Evolutionary conservation across 2,329 filamentous ascomycete species (phyloP).

Genomic region (Dryadomyces quercus-mongolicae): DNA sequence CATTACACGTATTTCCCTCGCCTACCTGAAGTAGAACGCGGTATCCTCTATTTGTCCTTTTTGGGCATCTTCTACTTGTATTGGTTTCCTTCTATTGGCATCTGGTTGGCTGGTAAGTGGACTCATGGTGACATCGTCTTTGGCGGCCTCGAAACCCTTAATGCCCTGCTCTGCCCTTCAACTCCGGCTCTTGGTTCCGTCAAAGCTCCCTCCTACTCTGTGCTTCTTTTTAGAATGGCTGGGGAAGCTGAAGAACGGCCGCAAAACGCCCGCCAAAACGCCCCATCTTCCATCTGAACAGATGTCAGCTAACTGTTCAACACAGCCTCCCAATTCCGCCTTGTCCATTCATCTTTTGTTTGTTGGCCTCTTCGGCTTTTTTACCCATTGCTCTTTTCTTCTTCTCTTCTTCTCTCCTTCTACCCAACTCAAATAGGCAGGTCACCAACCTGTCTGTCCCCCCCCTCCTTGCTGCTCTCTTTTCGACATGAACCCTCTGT

Average conservation of each 20-base stretch:
- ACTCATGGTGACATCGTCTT: background rate
- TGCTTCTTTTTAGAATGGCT: background rate
- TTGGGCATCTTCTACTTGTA: background rate
- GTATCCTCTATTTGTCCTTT: background rate
- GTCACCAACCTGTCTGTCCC: background rate
- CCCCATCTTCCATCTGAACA: too few species aligned
- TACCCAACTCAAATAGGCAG: background rate
- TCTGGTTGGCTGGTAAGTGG: conserved; percentile 1
- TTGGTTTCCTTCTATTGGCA: background rate
- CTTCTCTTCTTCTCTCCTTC: background rate
- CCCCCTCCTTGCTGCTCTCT: background rate
- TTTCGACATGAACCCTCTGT: background rate
- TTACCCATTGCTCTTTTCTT: background rate
- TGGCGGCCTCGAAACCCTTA: background rate
- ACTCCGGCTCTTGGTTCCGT: background rate
- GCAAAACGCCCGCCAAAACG: too few species aligned
- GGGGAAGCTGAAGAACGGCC: too few species aligned
- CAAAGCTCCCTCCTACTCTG: background rate
- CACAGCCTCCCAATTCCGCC: too few species aligned
- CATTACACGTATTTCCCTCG: background rate
- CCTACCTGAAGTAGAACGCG: background rate
- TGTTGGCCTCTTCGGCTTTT: too few species aligned
- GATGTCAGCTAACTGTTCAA: too few species aligned
- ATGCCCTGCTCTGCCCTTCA: background rate
- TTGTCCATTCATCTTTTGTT: too few species aligned